phyloP scores from a whole-genome alignment of 768 basidiomycete genomes.

The Paxillus ammoniavirescens region DNA sequence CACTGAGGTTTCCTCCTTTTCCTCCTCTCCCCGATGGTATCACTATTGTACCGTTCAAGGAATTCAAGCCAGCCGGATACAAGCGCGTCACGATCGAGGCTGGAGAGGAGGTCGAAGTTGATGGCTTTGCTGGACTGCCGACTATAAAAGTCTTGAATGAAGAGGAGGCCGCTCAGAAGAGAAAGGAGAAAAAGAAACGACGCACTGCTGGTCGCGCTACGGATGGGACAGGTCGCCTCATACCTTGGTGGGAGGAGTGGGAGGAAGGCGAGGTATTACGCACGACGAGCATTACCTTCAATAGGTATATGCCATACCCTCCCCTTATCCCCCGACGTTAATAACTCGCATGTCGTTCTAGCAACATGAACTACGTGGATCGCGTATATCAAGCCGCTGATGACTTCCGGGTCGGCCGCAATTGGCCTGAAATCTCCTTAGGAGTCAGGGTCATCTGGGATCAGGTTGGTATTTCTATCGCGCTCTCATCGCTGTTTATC shows the following conservation, averaged over 20 bases:
- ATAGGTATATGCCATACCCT: constrained; percentile 31
- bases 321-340: neutral
- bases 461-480: constrained; percentile 16
- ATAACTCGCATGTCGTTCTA: neutral
- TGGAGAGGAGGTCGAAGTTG: constrained; percentile 25
- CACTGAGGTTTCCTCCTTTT: constrained; percentile 45
- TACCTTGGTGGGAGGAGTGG: constrained; percentile 36
- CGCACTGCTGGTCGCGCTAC: constrained; percentile 20
- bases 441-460: constrained; percentile 32
- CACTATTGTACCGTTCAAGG: constrained; percentile 41
- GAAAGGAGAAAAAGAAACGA: constrained; percentile 11
- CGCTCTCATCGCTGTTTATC: neutral
- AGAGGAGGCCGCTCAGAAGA: constrained; percentile 15
- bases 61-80: constrained; percentile 34
- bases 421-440: constrained; percentile 28
- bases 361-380: constrained; percentile 13
- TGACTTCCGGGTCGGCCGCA: constrained; percentile 30
- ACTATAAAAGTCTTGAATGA: constrained; percentile 28
- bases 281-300: constrained; percentile 13
- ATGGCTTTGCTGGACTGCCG: constrained; percentile 18
- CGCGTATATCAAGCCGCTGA: constrained; percentile 29
- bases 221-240: constrained; percentile 19
- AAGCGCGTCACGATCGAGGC: neutral
- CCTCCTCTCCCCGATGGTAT: constrained; percentile 41
- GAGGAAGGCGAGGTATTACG: constrained; percentile 25